Evolutionary conservation across 257 asterid genomes (phyloP).

Genomic region (Capsicum rhomboideum): DNA sequence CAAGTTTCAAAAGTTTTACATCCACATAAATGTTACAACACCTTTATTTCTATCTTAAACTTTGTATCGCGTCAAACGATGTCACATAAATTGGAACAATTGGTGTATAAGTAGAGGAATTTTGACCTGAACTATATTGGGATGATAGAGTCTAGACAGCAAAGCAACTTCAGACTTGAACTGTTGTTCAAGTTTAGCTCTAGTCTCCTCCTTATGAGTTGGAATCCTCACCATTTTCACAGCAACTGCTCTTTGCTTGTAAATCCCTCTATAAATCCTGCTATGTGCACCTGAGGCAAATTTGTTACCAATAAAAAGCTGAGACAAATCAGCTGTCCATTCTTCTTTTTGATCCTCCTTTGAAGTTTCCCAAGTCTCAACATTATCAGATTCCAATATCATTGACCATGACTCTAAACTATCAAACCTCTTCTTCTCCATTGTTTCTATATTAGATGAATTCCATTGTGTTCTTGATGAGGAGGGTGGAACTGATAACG

Average conservation of each 20-base stretch:
- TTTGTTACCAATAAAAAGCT: slow-evolving; percentile 36
- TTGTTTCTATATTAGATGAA: slow-evolving; percentile 26
- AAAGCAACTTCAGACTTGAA: slow-evolving; percentile 41
- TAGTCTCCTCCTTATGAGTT: slow-evolving; percentile 31
- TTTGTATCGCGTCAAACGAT: neutral
- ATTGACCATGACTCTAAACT: slow-evolving; percentile 96
- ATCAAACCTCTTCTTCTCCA: slow-evolving; percentile 89
- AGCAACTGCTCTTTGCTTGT: slow-evolving; percentile 39
- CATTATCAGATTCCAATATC: slow-evolving; percentile 88
- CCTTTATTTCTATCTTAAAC: too few relatives aligned
- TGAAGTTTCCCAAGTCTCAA: slow-evolving; percentile 73
- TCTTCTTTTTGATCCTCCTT: slow-evolving; percentile 45
- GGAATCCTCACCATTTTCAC: slow-evolving; percentile 46
- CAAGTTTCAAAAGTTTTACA: too few relatives aligned
- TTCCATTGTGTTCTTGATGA: slow-evolving; percentile 38
- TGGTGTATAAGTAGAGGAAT: neutral
- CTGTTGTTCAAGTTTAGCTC: slow-evolving; percentile 33
- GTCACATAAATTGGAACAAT: neutral
- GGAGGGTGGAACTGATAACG: slow-evolving; percentile 35
- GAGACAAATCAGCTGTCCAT: slow-evolving; percentile 39
- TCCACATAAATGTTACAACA: neutral
- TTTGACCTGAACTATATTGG: slow-evolving; percentile 34
- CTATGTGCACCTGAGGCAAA: slow-evolving; percentile 47
- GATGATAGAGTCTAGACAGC: slow-evolving; percentile 39
- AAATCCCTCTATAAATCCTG: slow-evolving; percentile 36